A percentile compares a stretch with the other conserved stretches of the same genome.
These are phyloP conservation scores for Diospyros lotus DNA, from an alignment of 148 eudicot species.

Conservation along the genomic window DNA sequence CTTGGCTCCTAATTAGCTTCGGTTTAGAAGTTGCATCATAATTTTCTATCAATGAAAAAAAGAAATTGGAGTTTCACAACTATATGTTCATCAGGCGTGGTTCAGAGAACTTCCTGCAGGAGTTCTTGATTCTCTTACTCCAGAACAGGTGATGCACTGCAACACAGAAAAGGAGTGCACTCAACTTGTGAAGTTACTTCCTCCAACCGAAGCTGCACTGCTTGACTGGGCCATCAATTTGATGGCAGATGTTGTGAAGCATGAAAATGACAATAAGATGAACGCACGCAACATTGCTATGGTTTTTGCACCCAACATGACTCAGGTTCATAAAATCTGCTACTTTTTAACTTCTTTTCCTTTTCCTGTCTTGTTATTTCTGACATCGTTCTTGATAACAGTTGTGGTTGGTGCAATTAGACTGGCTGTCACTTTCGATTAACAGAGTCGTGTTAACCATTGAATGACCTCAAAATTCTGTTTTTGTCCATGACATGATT, in stretches of 20 bases:
- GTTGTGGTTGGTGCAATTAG: not conserved
- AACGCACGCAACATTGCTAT: constrained; percentile 85
- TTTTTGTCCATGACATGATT: not conserved
- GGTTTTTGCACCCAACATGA: constrained; percentile 99
- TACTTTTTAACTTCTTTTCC: too few species aligned
- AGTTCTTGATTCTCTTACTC: constrained; percentile 69
- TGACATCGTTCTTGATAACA: not conserved
- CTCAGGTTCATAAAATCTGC: constrained; percentile 49
- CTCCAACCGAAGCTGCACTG: constrained; percentile 72
- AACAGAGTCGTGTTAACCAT: not conserved
- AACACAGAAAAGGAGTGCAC: constrained; percentile 71
- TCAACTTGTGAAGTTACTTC: constrained; percentile 54
- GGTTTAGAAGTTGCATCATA: not conserved
- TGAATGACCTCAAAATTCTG: not conserved
- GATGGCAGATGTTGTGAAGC: constrained; percentile 80
- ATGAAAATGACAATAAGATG: constrained; percentile 78
- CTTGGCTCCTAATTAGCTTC: not conserved
- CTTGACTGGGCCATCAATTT: constrained; percentile 91
- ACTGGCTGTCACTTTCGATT: not conserved
- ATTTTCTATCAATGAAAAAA: not conserved
- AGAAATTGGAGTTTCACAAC: not conserved
- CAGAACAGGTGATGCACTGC: constrained; percentile 91
- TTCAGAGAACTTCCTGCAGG: constrained; percentile 89
- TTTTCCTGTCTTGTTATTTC: not conserved
- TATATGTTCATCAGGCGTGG: constrained; percentile 63